Evolutionary conservation across 805 yeast genomes (phyloP).

Genomic region (Kluyveromyces siamensis): DNA sequence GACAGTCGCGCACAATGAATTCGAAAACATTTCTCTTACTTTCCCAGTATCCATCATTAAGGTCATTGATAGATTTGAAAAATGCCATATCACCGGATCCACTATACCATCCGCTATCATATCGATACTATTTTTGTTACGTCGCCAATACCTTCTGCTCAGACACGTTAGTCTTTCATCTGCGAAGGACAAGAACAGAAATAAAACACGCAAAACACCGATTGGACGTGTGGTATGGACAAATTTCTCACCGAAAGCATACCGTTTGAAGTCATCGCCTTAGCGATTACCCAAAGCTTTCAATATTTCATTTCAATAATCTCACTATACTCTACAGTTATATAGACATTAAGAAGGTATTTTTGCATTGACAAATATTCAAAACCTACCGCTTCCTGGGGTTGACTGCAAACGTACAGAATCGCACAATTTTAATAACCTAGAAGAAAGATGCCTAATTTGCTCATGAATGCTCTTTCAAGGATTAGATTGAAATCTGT

Average conservation of each 20-base stretch:
- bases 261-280: neutral
- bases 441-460: too few relatives aligned
- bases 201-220: neutral
- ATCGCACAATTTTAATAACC: too few relatives aligned
- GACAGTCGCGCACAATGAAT: slow-evolving; percentile 32
- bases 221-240: neutral
- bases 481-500: too few relatives aligned
- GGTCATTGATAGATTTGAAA: neutral
- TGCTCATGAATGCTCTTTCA: too few relatives aligned
- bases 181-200: neutral
- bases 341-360: too few relatives aligned
- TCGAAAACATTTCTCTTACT: neutral
- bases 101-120: neutral
- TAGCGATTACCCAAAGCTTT: neutral
- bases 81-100: neutral
- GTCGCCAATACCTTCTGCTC: neutral
- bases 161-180: neutral
- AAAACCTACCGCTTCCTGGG: too few relatives aligned
- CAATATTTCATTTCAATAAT: too few relatives aligned
- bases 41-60: neutral
- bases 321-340: too few relatives aligned
- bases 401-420: too few relatives aligned
- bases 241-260: neutral
- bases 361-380: too few relatives aligned
- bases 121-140: neutral